Evolutionary conservation across 441 rosid species (phyloP).

Genomic region (Gossypium schwendimanii): DNA sequence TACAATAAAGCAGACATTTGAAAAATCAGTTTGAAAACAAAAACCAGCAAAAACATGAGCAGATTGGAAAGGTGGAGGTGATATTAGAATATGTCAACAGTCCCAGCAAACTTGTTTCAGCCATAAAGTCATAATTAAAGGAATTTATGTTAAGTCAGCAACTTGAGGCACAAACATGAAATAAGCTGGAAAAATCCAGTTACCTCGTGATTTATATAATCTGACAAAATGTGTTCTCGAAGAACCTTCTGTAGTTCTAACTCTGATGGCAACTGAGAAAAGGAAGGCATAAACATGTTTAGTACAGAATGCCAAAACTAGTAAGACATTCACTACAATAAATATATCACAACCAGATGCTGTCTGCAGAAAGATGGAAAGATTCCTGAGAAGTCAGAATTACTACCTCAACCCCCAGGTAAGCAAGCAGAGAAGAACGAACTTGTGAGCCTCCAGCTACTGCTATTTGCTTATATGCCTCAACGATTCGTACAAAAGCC

Average conservation of each 20-base stretch:
- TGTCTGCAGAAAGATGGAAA: neutral
- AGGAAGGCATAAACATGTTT: neutral
- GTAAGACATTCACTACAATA: neutral
- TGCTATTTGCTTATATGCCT: slow-evolving; percentile 77
- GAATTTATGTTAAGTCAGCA: slow-evolving; percentile 2
- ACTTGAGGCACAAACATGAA: slow-evolving; percentile 11
- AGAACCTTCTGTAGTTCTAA: slow-evolving; percentile 83
- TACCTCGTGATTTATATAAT: slow-evolving; percentile 83
- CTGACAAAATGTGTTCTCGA: slow-evolving; percentile 72
- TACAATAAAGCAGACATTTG: slow-evolving; percentile 6
- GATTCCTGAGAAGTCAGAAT: slow-evolving; percentile 20
- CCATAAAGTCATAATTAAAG: neutral
- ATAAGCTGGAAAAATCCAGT: slow-evolving; percentile 16
- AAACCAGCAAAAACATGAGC: slow-evolving; percentile 11
- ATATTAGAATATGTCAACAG: neutral
- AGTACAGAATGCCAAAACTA: slow-evolving; percentile 18
- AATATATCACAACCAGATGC: neutral
- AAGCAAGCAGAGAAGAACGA: slow-evolving; percentile 80
- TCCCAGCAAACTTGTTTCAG: neutral
- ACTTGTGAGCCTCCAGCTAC: slow-evolving; percentile 77
- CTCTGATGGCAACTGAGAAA: slow-evolving; percentile 70
- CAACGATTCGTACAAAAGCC: slow-evolving; percentile 66
- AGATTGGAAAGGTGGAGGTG: neutral
- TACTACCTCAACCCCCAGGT: slow-evolving; percentile 81
- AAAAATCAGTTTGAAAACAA: neutral